Base-by-base conservation (phyloP, 2,329 filamentous ascomycete species). In the Diplodia sapinea region DNA sequence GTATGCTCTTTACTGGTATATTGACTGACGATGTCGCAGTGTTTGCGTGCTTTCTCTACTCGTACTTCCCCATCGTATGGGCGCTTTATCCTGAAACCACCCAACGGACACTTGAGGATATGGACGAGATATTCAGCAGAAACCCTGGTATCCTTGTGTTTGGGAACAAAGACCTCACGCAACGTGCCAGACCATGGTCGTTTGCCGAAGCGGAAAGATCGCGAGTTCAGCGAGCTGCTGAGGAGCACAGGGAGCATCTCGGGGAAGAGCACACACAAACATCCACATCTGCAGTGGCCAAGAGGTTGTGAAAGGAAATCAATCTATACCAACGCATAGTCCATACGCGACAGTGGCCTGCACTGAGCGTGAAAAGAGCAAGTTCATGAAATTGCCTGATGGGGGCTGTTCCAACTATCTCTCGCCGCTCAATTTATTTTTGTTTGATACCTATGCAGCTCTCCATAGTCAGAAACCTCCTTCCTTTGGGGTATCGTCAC, bases 71-170 rank as follows among this genome's bases (percentile, higher is more conserved):
- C 4, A 69, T 69, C 31, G 64, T 75, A 9, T 74, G 74, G 63
- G 74, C 73, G 55, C 66, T 75, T 4, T 74, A 75, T 52, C 73
- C 73, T 0, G 74, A 76, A 61, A 75, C 74, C n/a, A 65, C 68
- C 15, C 71, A 71, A 17, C 68, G 74, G 5, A 72, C 72, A 2
- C 70, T 75, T 20, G 73, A 76, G 40, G 75, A 78, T 36, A 49
- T 75, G 6, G 72, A 75, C 33, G 71, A 70, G 9, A 74, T 73
- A 50, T 75, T 74, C 66, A 69, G 72, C 47, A 65, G 68, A 23
- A 70, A 73, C 50, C 65, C 57, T 12, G 70, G 69, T 0, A 66
- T 71, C 33, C 71, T 74, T 20, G 54, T 55, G 7, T 69, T 74
- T 23, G 66, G 71, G 7, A 68, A 74, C 51, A 71, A 72, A 63